Base-by-base conservation (phyloP, 768 basidiomycete genomes). In the Leccinum incarnatum region DNA sequence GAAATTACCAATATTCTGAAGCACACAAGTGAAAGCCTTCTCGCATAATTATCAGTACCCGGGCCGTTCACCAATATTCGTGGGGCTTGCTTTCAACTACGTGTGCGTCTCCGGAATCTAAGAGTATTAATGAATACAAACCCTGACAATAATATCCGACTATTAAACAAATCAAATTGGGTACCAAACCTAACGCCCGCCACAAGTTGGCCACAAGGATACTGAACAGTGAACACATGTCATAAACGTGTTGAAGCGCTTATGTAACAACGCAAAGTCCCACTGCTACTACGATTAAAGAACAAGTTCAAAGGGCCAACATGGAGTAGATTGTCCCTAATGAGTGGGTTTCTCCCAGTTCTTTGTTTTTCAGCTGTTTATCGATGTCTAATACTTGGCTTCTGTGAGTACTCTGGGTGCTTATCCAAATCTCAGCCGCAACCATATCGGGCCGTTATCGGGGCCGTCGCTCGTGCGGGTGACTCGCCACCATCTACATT, bases 401-500 rank as follows among this genome's bases (percentile, higher is more conserved):
- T 42, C 8, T 40, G 17, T 21, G 10, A 17, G 9, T 5, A 17
- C 15, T 12, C n/a, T 27, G 11, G 7, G 30, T 3, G 17, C 34
- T 10, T 29, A 48, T 40, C 58, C n/a, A 19, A 27, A 48, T 55
- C 15, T 32, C 4, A 5, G 19, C 36, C 6, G 5, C 40, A n/a
- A 36, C 34, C 21, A 30, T 42, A 42, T 11, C 40, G 40, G 36
- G 37, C 6, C 8, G 37, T 37, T 25, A 37, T 51, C n/a, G n/a
- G 34, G 9, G 6, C 21, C 42, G 9, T 47, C 27, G 37, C 37
- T 45, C 19, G 0, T 62, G 40, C 17, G 23, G 19, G 19, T 23
- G 32, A 61, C 51, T 7, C 11, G 3, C 10, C 53, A 55, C 49
- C 30, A 15, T 52, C 57, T 57, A 42, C 54, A 62, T 62, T 40